Percentiles rank a stretch among this genome's conserved stretches.
phyloP scores from a whole-genome alignment of 805 yeast species.

The Torulaspora indica region DNA sequence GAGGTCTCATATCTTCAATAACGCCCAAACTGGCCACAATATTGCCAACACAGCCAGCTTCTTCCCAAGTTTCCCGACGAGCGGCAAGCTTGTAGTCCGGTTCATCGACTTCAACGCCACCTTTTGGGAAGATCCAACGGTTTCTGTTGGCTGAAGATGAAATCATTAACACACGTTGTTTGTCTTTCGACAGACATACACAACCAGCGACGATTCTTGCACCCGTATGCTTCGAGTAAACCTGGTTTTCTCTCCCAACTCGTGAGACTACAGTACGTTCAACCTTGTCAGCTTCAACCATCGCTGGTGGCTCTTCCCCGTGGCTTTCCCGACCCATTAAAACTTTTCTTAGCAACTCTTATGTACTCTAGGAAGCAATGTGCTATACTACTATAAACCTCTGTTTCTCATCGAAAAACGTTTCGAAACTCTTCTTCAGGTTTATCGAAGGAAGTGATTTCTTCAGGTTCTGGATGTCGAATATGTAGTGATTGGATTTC shows the following conservation, averaged over 20 bases:
- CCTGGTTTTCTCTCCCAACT: conserved; percentile 55
- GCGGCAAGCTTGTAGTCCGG: conserved; percentile 48
- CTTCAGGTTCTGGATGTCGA: conserved; percentile 22
- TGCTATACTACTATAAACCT: conserved; percentile 19
- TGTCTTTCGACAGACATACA: conserved; percentile 57
- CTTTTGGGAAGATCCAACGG: conserved; percentile 90
- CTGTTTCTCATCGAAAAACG: conserved; percentile 23
- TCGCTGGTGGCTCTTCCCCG: background rate
- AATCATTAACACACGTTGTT: conserved; percentile 67
- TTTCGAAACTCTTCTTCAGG: conserved; percentile 20
- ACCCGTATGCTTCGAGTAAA: conserved; percentile 56
- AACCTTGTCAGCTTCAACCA: conserved; percentile 17
- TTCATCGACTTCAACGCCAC: conserved; percentile 90
- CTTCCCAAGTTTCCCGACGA: conserved; percentile 94
- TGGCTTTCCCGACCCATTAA: background rate
- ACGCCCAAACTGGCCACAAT: conserved; percentile 55
- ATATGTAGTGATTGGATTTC: conserved; percentile 11
- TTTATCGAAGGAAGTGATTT: conserved; percentile 17
- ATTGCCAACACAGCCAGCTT: conserved; percentile 80
- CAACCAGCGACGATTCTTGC: conserved; percentile 94
- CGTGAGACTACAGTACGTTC: conserved; percentile 39
- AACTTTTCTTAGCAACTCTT: background rate
- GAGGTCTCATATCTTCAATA: conserved; percentile 57
- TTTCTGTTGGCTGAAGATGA: conserved; percentile 64
- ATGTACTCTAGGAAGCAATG: background rate